Base-by-base conservation (phyloP, 129 eudicot species). In the Arctium minus region DNA sequence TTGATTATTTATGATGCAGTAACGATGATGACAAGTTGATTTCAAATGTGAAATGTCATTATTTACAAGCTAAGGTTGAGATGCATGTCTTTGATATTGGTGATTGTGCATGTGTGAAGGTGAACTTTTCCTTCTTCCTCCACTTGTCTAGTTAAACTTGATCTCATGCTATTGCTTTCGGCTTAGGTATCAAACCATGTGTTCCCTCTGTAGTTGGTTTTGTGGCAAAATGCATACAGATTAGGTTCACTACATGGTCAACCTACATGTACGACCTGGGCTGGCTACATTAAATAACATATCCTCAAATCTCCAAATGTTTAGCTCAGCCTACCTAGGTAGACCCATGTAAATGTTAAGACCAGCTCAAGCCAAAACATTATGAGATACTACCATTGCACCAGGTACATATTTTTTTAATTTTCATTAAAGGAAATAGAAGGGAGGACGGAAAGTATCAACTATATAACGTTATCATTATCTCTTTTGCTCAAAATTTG, bases 41-140 rank as follows among this genome's bases (percentile, higher is more conserved):
- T 74, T 72, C 85, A 72, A 73, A 89, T 86, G 89, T 88, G 9
- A 89, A 84, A 70, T 92, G 92, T 73, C 93, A 92, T 80, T 92
- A 89, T 83, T 84, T 82, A 81, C 88, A 86, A 84, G 93, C 97
- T 76, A 83, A 89, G 80, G 35, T 88, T 35, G 71, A 22, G 56
- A 85, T 68, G 29, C 13, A 40, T 6, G 56, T 88, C 70, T 89
- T 88, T 70, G 48, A 86, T 73, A 87, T 92, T 79, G 93, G 97
- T 65, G 97, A 92, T 80, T 92, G 93, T 85, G 97, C 91, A 15
- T 86, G 74, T 48, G 87, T 89, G 12, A 88, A 88, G 86, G 97
- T 88, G 56, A 88, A 75, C 6, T 83, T 75, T 15, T 29, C 10
- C 37, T 76, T 44, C 77, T 64, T 77, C 33, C 35, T 50, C 44